Evolutionary conservation across 2,329 filamentous ascomycete species (phyloP).

Genomic region (Colletotrichum sp.): DNA sequence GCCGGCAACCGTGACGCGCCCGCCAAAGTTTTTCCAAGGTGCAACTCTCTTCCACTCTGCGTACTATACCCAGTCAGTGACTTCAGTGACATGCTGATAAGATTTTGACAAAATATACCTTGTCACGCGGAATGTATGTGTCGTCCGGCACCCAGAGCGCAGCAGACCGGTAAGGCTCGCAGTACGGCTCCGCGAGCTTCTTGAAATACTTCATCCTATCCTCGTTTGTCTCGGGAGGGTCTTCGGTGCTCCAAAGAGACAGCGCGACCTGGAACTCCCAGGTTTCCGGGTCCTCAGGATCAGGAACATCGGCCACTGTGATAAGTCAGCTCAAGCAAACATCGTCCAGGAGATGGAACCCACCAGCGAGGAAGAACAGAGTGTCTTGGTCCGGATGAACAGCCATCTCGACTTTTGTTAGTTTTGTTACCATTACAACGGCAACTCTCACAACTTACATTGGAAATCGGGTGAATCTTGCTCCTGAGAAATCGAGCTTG

Average conservation of each 20-base stretch:
- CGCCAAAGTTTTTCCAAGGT: background rate
- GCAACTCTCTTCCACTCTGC: background rate
- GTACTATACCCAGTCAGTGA: background rate
- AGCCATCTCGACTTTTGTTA: background rate
- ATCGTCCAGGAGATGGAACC: background rate
- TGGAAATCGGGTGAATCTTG: background rate
- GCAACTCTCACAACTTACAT: background rate
- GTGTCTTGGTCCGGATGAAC: background rate
- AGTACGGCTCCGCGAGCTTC: background rate
- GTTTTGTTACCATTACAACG: background rate
- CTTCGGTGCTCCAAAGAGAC: background rate
- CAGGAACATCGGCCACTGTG: background rate
- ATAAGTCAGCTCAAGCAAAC: background rate
- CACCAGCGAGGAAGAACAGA: background rate
- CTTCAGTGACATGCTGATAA: background rate
- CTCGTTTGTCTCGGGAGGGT: background rate
- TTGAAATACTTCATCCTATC: background rate
- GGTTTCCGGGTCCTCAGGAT: background rate
- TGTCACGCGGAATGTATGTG: background rate
- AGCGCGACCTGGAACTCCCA: background rate
- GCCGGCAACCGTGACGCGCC: background rate
- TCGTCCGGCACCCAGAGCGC: background rate
- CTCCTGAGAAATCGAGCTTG: background rate
- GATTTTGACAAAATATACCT: fast-evolving
- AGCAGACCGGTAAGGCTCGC: background rate